phyloP scores from a whole-genome alignment of 371 early-diverging fungal genomes.

The Pancytospora philotis region DNA sequence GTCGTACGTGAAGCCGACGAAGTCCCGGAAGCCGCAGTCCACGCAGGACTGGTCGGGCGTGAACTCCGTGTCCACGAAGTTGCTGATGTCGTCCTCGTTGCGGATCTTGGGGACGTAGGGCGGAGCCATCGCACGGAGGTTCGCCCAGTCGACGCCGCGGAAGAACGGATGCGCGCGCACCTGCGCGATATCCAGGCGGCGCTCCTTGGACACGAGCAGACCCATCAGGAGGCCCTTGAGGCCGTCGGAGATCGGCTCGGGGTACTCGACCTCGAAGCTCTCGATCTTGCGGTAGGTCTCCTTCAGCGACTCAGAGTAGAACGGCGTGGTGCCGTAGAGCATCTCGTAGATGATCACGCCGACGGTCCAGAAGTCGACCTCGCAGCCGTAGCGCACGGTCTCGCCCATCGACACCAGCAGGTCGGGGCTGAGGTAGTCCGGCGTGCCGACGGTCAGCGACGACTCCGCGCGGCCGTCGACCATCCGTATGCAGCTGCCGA shows the following conservation, averaged over 20 bases:
- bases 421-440: conserved; percentile 90
- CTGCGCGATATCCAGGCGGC: conserved; percentile 63
- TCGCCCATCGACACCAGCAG: conserved; percentile 72
- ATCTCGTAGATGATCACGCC: conserved; percentile 91
- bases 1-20: conserved; percentile 59
- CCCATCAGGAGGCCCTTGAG: conserved; percentile 51
- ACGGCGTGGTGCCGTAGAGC: conserved; percentile 77
- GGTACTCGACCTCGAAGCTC: conserved; percentile 48
- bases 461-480: conserved; percentile 60
- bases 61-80: conserved; percentile 62
- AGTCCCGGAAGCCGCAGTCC: conserved; percentile 8
- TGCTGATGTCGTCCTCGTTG: conserved; percentile 65
- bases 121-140: conserved; percentile 62
- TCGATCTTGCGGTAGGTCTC: conserved; percentile 73
- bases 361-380: conserved; percentile 88
- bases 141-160: conserved; percentile 69
- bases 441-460: conserved; percentile 86
- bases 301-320: conserved; percentile 81
- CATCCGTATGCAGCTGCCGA: conserved; percentile 65
- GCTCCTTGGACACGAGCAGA: conserved; percentile 60
- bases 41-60: conserved; percentile 60
- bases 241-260: conserved; percentile 36
- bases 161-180: conserved; percentile 78
- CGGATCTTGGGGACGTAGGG: conserved; percentile 70
- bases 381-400: conserved; percentile 62